Evolutionary conservation across 2,329 filamentous ascomycete species (phyloP).

Genomic region (Xylariaceae sp.): DNA sequence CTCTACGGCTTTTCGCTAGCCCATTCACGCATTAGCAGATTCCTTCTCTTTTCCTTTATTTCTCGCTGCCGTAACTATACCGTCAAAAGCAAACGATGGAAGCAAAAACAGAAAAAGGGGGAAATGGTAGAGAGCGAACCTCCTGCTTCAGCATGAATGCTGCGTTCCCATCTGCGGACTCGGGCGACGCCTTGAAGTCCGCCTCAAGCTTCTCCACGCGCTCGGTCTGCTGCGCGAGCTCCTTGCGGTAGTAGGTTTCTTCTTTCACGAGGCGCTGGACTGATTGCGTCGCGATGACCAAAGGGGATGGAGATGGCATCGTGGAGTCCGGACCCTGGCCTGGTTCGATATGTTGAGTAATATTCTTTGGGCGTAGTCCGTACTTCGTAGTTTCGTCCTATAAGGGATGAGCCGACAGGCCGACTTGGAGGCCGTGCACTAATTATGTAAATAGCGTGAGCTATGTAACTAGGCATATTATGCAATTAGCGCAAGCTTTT

Average conservation of each 20-base stretch:
- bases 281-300: conserved; percentile 74
- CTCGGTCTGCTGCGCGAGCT: conserved; percentile 69
- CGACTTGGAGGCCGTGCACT: too few relatives aligned
- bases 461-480: too few relatives aligned
- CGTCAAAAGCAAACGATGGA: not conserved
- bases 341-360: too few relatives aligned
- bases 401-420: too few relatives aligned
- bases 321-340: conserved; percentile 17
- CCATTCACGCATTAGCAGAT: conserved; percentile 1
- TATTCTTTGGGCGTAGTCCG: too few relatives aligned
- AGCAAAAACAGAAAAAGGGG: not conserved
- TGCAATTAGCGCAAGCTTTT: too few relatives aligned
- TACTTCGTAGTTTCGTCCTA: too few relatives aligned
- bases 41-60: not conserved
- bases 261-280: conserved; percentile 86
- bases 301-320: conserved; percentile 74
- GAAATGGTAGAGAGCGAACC: conserved; percentile 49
- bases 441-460: too few relatives aligned
- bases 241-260: conserved; percentile 83
- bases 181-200: conserved; percentile 43
- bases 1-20: conserved; percentile 71
- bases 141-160: conserved; percentile 81
- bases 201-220: conserved; percentile 65
- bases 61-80: not conserved
- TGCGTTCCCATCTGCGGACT: conserved; percentile 60